A percentile compares a stretch with the other conserved stretches of the same genome.
These are phyloP conservation scores for Cichorium intybus DNA, from an alignment of 140 eudicot species.

Conservation along the genomic window DNA sequence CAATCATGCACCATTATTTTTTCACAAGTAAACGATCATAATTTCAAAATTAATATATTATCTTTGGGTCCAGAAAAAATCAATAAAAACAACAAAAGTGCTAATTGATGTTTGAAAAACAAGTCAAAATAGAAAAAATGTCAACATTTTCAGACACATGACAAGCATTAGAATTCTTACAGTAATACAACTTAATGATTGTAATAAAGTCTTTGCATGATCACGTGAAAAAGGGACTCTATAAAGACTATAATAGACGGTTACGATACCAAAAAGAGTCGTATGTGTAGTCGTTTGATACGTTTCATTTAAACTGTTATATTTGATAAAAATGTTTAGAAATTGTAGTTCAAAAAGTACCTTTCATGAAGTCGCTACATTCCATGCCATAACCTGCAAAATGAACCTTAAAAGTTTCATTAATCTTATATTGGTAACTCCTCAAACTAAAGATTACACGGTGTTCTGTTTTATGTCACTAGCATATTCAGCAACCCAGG, in stretches of 20 bases:
- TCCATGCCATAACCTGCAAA: constrained; percentile 99
- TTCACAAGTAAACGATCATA: neutral
- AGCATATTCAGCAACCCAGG: too few species aligned
- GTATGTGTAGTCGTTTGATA: too few species aligned
- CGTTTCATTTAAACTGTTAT: too few species aligned
- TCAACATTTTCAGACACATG: constrained; percentile 10
- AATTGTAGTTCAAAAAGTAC: too few species aligned
- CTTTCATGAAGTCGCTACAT: constrained; percentile 97
- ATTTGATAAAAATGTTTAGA: too few species aligned
- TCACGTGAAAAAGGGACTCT: constrained; percentile 11
- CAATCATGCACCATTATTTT: neutral
- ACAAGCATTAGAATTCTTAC: neutral
- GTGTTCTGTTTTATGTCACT: too few species aligned
- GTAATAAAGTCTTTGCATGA: neutral
- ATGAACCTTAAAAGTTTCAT: neutral
- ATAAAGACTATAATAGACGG: too few species aligned
- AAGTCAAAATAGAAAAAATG: neutral
- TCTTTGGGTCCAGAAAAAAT: neutral
- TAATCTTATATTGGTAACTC: neutral
- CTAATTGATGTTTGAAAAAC: neutral
- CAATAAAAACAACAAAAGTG: neutral
- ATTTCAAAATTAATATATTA: neutral
- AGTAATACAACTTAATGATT: neutral
- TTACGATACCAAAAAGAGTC: too few species aligned
- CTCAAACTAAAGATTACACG: too few species aligned